Evolutionary conservation across 768 basidiomycete genomes (phyloP).

Genomic region (Suillus fuscotomentosus): DNA sequence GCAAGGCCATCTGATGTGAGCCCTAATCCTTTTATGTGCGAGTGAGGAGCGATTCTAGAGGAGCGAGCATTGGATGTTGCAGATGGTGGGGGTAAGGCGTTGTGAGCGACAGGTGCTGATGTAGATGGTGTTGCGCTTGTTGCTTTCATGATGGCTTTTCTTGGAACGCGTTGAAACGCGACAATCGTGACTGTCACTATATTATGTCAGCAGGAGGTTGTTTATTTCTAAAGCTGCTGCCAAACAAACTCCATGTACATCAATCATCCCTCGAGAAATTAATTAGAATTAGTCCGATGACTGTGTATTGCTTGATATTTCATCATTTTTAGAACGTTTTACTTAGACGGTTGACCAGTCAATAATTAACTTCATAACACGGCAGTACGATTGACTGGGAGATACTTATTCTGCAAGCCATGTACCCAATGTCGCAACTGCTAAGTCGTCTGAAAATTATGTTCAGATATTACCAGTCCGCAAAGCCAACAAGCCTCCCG

Average conservation of each 20-base stretch:
- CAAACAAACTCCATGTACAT: slow-evolving; percentile 3
- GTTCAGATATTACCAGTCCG: slow-evolving; percentile 37
- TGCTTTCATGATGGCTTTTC: slow-evolving; percentile 30
- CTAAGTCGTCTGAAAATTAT: neutral
- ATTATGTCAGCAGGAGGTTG: slow-evolving; percentile 13
- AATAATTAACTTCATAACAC: neutral
- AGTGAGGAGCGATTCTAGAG: slow-evolving; percentile 86
- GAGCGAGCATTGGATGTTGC: slow-evolving; percentile 60
- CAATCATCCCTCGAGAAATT: neutral
- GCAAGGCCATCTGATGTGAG: slow-evolving; percentile 83
- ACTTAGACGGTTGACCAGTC: neutral
- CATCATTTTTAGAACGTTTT: neutral
- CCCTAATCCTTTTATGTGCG: slow-evolving; percentile 96
- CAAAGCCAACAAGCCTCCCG: slow-evolving; percentile 45
- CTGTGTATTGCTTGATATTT: too few relatives aligned
- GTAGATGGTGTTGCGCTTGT: slow-evolving; percentile 46
- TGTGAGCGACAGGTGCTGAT: slow-evolving; percentile 63
- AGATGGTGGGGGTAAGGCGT: slow-evolving; percentile 69
- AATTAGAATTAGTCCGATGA: neutral
- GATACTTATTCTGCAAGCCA: neutral
- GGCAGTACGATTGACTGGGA: neutral
- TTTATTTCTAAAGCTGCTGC: slow-evolving; percentile 9
- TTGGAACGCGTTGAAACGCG: neutral
- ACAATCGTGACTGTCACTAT: slow-evolving; percentile 4
- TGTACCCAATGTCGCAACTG: neutral